Base-by-base conservation (phyloP, 129 eudicot species). In the Centella asiatica region DNA sequence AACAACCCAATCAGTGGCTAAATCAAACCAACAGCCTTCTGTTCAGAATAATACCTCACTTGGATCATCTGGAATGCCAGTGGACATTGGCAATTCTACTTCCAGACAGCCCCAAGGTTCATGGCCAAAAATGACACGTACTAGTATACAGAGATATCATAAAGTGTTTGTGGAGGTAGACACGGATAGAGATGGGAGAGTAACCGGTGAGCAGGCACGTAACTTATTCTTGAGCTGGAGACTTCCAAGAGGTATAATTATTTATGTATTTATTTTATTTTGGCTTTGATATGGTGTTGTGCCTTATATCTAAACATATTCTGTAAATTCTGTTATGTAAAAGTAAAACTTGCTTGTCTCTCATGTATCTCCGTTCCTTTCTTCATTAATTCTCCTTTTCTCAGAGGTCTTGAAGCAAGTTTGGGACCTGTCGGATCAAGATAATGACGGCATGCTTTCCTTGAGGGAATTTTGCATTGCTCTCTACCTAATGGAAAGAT, bases 401-500 rank as follows among this genome's bases (percentile, higher is more conserved):
- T n/a, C 78, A 92, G 98, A 92, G 84, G 73, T 92, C 62, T 74
- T 87, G 73, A 92, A 87, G 85, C 94, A 87, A 88, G 96, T 87
- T 25, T 92, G 98, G 98, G 96, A 92, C 74, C 72, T 92, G 54
- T 83, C 92, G 14, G 98, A 92, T 72, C 90, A 92, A 85, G 98
- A 92, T 72, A 80, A 77, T 34, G 98, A 92, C 71, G 82, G 95
- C 83, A 92, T 92, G 98, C 98, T 92, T 66, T 84, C 98, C 57
- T 65, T 92, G 78, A 82, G 90, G 83, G 98, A 92, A 67, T 92
- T 92, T 60, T 92, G 98, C 37, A 61, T 87, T 67, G 87, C 98
- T 54, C 90, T 92, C 18, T 87, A 87, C 72, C 62, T 87, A 64
- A 92, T 92, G 98, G 98, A 92, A 71, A 79, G 86, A 29, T 82